Percentiles rank a stretch among this genome's conserved stretches.
phyloP scores from a whole-genome alignment of 2,329 filamentous ascomycete genomes.

The Penicillium sp. region DNA sequence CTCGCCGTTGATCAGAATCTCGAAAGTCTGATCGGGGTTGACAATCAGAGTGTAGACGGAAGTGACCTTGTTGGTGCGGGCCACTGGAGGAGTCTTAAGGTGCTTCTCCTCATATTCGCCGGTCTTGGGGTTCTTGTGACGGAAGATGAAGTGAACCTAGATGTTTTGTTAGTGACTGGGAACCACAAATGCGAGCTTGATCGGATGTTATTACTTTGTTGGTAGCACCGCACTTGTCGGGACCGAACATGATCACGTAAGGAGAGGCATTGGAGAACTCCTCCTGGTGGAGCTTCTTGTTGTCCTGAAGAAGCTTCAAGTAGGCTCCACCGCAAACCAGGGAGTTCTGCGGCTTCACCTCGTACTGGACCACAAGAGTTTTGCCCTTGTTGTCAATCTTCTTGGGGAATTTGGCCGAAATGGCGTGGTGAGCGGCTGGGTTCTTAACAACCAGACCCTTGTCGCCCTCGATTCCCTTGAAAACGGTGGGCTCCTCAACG shows the following conservation, averaged over 20 bases:
- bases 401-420: constrained; percentile 97
- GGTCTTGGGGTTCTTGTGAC: constrained; percentile 99
- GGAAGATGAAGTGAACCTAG: constrained; percentile 88
- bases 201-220: constrained; percentile 75
- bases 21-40: constrained; percentile 91
- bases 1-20: constrained; percentile 88
- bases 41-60: constrained; percentile 97
- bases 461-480: constrained; percentile 91
- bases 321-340: constrained; percentile 98
- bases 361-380: constrained; percentile 95
- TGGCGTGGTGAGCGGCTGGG: constrained; percentile 95
- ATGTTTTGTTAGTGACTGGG: constrained; percentile 6
- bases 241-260: constrained; percentile 99
- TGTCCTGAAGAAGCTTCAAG: constrained; percentile 97
- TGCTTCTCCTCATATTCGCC: constrained; percentile 99
- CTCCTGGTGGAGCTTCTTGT: constrained; percentile 92
- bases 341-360: constrained; percentile 97
- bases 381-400: constrained; percentile 97
- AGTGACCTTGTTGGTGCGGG: constrained; percentile 85
- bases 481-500: constrained; percentile 87
- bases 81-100: constrained; percentile 75
- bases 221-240: constrained; percentile 97
- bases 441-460: constrained; percentile 99
- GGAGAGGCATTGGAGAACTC: constrained; percentile 97
- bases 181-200: constrained; percentile 3